Base-by-base conservation (phyloP, 2,329 filamentous ascomycete genomes). In the Zopfia rhizophila region DNA sequence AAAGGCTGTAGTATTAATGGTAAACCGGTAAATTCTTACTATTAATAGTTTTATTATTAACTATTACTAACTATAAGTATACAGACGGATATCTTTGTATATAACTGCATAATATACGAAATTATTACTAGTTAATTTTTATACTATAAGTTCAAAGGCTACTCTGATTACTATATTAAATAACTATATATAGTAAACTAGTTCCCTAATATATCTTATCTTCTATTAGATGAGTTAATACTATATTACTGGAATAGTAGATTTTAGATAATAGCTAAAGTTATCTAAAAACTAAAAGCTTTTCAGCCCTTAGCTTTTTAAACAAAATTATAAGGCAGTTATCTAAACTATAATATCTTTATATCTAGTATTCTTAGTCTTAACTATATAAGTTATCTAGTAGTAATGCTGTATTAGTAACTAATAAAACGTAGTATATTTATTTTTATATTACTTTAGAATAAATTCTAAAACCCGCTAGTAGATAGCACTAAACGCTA, bases 31-130 rank as follows among this genome's bases (percentile, higher is more conserved):
- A 27, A 30, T 46, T 30, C 51, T n/a, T 55, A 48, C 22, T 55
- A 52, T 44, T 24, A 54, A 39, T 54, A 38, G 51, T 54, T 54
- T 37, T 51, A 43, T 45, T 47, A 47, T 22, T 40, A 41, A 39
- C 27, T 36, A 45, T 45, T 36, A 23, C 47, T 22, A 37, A 16
- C 5, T 28, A 41, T 54, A 19, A 54, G 47, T 22, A 22, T 17
- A 23, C 36, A 48, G 39, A 51, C 51, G 3, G 48, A 55, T 45
- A 52, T 55, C 39, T 55, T 55, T 22, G 49, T 45, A 25, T 53
- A 45, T 31, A 41, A 41, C 36, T 53, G 49, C 27, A 45, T 41
- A 21, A 45, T 49, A 28, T 53, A 49, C 40, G 49, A 53, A 35
- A 32, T 48, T 25, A 43, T 51, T 24, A 51, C 44, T 11, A 45